Conservation (phyloP, 2,329 filamentous ascomycete genomes). For the Fusarium avenaceum region DNA sequence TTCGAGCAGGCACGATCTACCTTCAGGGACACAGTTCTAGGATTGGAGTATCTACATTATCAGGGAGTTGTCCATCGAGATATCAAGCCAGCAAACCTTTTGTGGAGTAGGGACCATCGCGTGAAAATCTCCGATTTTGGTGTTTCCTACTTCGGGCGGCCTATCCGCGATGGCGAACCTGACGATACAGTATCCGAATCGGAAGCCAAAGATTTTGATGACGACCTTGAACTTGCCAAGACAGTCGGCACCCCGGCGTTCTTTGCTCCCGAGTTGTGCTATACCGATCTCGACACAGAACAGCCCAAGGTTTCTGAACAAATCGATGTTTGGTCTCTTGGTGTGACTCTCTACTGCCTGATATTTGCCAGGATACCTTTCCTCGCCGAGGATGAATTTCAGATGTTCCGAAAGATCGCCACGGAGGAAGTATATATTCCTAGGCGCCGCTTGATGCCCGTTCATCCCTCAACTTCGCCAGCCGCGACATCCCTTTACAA, state of each 20-base stretch:
- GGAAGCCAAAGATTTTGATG: conserved; percentile 88
- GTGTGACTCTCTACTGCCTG: conserved; percentile 95
- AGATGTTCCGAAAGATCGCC: conserved; percentile 91
- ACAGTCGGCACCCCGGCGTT: conserved; percentile 98
- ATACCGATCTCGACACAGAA: conserved; percentile 79
- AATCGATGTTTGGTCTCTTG: conserved; percentile 97
- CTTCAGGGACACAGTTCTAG: conserved; percentile 93
- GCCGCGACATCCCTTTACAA: conserved; percentile 68
- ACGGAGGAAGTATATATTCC: conserved; percentile 95
- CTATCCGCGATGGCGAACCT: conserved; percentile 84
- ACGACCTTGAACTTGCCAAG: conserved; percentile 96
- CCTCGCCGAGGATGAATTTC: conserved; percentile 89
- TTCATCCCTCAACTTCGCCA: conserved; percentile 71
- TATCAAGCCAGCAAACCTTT: conserved; percentile 89
- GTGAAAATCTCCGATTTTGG: conserved; percentile 99
- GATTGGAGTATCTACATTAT: conserved; percentile 92
- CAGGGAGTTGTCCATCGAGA: conserved; percentile 87
- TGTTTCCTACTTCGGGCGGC: conserved; percentile 94
- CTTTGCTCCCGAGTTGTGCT: conserved; percentile 96
- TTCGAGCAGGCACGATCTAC: conserved; percentile 83
- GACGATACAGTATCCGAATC: conserved; percentile 82
- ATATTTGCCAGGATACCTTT: conserved; percentile 96
- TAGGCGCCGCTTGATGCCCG: conserved; percentile 81
- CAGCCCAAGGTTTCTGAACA: conserved; percentile 88
- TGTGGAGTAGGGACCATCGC: conserved; percentile 85